Percentiles rank a stretch among this genome's conserved stretches.
These are phyloP conservation scores for Calonectria multiphialidica DNA, from an alignment of 2,329 filamentous ascomycete genomes.

Conservation along the genomic window DNA sequence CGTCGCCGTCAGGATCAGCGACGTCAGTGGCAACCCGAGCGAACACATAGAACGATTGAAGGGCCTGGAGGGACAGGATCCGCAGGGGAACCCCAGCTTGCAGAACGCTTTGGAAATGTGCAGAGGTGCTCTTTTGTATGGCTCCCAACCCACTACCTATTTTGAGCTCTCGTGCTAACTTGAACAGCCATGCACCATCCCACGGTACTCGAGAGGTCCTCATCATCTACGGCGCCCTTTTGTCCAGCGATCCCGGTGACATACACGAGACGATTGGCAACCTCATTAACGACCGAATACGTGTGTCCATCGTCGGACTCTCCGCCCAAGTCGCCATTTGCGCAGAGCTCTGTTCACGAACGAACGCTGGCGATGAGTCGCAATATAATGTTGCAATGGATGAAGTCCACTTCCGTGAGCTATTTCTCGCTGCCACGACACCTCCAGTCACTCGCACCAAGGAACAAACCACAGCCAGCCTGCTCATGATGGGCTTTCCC, in stretches of 20 bases:
- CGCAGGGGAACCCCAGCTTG: constrained; percentile 81
- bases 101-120: constrained; percentile 98
- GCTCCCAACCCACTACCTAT: background rate
- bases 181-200: constrained; percentile 81
- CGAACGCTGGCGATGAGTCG: constrained; percentile 82
- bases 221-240: constrained; percentile 89
- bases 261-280: constrained; percentile 89
- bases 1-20: constrained; percentile 85
- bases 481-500: constrained; percentile 99
- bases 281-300: constrained; percentile 85
- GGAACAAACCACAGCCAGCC: constrained; percentile 69
- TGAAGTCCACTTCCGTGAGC: constrained; percentile 80
- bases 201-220: constrained; percentile 95
- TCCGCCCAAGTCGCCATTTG: constrained; percentile 94
- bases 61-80: constrained; percentile 73
- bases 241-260: constrained; percentile 93
- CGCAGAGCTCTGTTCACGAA: constrained; percentile 86
- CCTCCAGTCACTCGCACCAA: constrained; percentile 83
- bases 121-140: constrained; percentile 85
- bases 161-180: constrained; percentile 22
- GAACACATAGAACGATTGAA: constrained; percentile 86
- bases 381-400: constrained; percentile 89
- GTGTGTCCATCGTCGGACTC: constrained; percentile 89
- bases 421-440: constrained; percentile 90
- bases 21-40: constrained; percentile 91